phyloP scores from a whole-genome alignment of 2,329 filamentous ascomycete genomes.

The Parafenestella ontariensis region DNA sequence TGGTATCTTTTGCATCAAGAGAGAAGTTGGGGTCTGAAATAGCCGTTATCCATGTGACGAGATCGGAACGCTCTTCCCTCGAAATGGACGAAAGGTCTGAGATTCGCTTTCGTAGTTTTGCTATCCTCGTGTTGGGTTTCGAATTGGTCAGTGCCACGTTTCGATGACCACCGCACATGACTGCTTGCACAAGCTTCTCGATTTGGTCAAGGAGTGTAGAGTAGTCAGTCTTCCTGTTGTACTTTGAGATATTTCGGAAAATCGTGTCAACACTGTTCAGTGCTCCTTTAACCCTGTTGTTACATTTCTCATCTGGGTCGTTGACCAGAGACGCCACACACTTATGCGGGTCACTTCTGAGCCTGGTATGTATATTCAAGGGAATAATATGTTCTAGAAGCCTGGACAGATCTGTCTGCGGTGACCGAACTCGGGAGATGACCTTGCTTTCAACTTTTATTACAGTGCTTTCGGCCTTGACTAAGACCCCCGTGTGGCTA shows the following conservation, averaged over 20 bases:
- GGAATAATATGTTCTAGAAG: conserved; percentile 1
- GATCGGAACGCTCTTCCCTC: background rate
- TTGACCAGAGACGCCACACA: background rate
- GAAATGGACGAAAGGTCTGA: background rate
- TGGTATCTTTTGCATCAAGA: background rate
- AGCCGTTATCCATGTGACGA: background rate
- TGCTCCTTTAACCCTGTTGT: background rate
- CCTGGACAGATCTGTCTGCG: background rate
- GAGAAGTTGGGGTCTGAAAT: background rate
- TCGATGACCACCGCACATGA: background rate
- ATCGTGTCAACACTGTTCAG: background rate
- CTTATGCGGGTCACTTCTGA: background rate
- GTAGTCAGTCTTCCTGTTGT: background rate
- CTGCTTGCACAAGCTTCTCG: background rate
- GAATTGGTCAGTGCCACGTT: background rate
- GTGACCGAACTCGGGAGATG: background rate
- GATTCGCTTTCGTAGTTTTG: background rate
- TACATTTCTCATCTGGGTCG: background rate
- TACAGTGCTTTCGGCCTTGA: background rate
- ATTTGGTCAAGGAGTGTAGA: background rate
- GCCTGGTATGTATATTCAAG: background rate
- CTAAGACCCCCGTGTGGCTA: background rate
- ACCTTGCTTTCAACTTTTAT: background rate
- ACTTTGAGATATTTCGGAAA: background rate
- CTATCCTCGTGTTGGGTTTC: background rate